Percentiles rank a stretch among this genome's conserved stretches.
These are phyloP conservation scores for Chrysanthemum lavandulifolium DNA, from an alignment of 129 eudicot species.

Conservation along the genomic window DNA sequence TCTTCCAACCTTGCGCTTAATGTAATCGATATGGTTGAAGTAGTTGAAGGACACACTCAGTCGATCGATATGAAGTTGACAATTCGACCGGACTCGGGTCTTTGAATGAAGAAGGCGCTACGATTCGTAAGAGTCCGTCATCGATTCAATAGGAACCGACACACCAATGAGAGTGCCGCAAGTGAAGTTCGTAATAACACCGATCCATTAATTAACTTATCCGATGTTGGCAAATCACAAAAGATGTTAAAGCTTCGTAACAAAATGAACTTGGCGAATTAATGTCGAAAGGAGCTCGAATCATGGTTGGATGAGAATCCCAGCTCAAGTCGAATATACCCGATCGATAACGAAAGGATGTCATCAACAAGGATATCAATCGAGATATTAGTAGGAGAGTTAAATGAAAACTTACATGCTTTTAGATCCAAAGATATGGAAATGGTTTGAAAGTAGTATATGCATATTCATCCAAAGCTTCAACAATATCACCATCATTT, in stretches of 20 bases:
- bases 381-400: constrained; percentile 57
- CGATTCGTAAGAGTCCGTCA: constrained; percentile 54
- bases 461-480: too few species aligned
- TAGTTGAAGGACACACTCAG: constrained; percentile 34
- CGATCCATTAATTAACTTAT: constrained; percentile 61
- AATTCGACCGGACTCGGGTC: constrained; percentile 62
- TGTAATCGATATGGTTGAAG: constrained; percentile 29
- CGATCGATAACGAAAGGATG: constrained; percentile 32
- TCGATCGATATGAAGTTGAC: constrained; percentile 38
- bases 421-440: constrained; percentile 69
- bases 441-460: too few species aligned
- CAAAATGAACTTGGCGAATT: constrained; percentile 6
- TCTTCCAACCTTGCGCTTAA: constrained; percentile 83
- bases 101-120: constrained; percentile 59
- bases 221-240: constrained; percentile 48
- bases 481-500: too few species aligned
- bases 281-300: constrained; percentile 70
- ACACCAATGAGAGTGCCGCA: constrained; percentile 36
- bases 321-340: constrained; percentile 43
- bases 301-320: constrained; percentile 89
- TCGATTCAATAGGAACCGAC: constrained; percentile 41
- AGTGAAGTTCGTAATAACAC: constrained; percentile 40
- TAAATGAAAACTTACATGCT: constrained; percentile 60
- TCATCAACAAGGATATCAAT: constrained; percentile 81
- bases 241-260: constrained; percentile 29